A percentile compares a stretch with the other conserved stretches of the same genome.
phyloP scores from a whole-genome alignment of 2,329 filamentous ascomycete species.

The Periglandula ipomoeae region DNA sequence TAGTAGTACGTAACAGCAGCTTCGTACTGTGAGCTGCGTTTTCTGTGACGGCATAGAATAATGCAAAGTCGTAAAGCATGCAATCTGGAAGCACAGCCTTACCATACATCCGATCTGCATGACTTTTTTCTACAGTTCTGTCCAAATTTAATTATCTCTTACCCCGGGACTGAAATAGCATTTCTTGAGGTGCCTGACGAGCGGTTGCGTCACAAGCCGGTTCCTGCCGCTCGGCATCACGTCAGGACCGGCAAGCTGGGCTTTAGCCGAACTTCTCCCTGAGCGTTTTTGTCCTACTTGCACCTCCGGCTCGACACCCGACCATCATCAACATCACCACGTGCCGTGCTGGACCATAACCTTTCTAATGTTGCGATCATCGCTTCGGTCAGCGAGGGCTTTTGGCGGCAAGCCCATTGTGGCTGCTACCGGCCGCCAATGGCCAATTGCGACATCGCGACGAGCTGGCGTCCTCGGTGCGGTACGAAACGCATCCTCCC shows the following conservation, averaged over 20 bases:
- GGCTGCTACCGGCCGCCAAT: conserved; percentile 48
- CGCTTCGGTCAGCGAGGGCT: conserved; percentile 54
- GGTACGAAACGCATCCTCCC: conserved; percentile 17
- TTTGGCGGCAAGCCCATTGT: conserved; percentile 45
- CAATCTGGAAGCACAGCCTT: too few species aligned
- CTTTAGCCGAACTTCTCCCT: conserved; percentile 36
- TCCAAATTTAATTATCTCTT: too few species aligned
- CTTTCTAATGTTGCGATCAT: conserved; percentile 60
- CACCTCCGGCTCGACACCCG: conserved; percentile 13
- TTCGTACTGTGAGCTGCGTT: too few species aligned
- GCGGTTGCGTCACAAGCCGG: conserved; percentile 23
- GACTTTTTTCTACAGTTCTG: too few species aligned
- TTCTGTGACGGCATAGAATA: too few species aligned
- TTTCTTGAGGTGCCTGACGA: background rate
- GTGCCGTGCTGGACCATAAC: conserved; percentile 32
- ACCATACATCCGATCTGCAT: too few species aligned
- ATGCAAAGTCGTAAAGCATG: too few species aligned
- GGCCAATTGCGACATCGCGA: conserved; percentile 34
- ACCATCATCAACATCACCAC: conserved; percentile 21
- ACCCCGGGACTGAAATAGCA: too few species aligned
- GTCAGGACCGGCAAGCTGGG: conserved; percentile 1
- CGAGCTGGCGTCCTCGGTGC: conserved; percentile 21
- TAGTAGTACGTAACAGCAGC: too few species aligned
- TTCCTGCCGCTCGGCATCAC: conserved; percentile 22
- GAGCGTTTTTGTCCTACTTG: conserved; percentile 31